Conservation (phyloP, 2,329 filamentous ascomycete species). For the Diaporthe eres region DNA sequence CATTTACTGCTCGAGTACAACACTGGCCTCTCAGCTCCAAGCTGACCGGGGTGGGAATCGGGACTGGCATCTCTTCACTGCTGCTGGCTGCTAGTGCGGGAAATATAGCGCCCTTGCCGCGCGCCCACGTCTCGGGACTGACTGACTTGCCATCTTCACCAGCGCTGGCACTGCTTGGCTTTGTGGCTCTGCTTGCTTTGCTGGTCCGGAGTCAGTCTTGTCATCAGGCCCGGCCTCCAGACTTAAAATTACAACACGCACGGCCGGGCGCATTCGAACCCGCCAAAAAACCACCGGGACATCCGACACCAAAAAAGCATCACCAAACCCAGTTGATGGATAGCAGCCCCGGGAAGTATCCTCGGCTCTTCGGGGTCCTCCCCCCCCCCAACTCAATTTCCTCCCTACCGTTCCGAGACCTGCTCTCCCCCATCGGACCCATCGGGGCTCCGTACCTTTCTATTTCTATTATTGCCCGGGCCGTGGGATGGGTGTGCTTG, state of each 20-base stretch:
- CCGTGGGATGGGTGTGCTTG: background rate
- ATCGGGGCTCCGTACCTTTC: conserved; percentile 13
- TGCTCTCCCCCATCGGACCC: conserved; percentile 19
- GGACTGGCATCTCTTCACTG: background rate
- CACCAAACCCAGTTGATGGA: conserved; percentile 3
- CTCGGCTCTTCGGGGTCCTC: conserved; percentile 23
- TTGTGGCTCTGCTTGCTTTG: background rate
- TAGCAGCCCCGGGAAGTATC: background rate
- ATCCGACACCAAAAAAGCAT: conserved; percentile 9
- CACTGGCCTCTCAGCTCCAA: background rate
- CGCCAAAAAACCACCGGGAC: background rate
- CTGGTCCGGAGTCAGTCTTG: background rate
- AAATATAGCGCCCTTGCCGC: conserved; percentile 22
- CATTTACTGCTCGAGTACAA: background rate
- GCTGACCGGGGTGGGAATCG: background rate
- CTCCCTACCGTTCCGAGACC: background rate
- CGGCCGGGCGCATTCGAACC: background rate
- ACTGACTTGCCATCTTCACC: background rate
- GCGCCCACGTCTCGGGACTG: background rate
- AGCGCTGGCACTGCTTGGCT: background rate
- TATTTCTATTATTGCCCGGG: conserved; percentile 16
- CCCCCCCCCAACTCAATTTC: conserved; percentile 6
- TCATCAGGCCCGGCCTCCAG: background rate
- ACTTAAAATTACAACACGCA: background rate
- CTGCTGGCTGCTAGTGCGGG: conserved; percentile 14